Base-by-base conservation (phyloP, 352 stramenopile species). In the Globisporangium emineosum region DNA sequence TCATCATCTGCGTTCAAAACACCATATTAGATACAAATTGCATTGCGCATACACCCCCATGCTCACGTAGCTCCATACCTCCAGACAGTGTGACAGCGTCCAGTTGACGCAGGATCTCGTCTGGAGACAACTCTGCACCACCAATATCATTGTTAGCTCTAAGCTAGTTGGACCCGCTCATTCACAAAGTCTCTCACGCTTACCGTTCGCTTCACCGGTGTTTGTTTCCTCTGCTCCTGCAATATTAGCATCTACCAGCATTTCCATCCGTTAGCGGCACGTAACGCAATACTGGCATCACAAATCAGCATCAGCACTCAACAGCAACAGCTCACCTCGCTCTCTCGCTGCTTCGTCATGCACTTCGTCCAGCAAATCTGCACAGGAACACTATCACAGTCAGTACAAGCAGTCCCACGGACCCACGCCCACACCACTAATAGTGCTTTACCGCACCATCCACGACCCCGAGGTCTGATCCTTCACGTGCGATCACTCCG, bases 91-190 rank as follows among this genome's bases (percentile, higher is more conserved):
- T 57, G 21, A 76, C 61, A 2, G 64, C 66, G 35, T 82, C 69
- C 8, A 82, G 29, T 40, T 82, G 73, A 10, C 72, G 71, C 1
- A 84, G 57, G 37, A 82, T 68, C 23, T 73, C 65, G 9, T 82
- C 74, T 32, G 69, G 57, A 15, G 60, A 70, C 33, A 72, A 25
- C n/a, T 53, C 68, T 60, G 32, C 2, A 49, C 15, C n/a, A 25
- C 30, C 45, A 57, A 17, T 7, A 17, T 7, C 40, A 47, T 47
- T 47, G 17, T 23, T 47, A 47, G 6, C 23, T 15, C 10, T 21
- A 47, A 47, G 12, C 12, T 54, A 54, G 12, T 23, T n/a, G 9
- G 5, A 33, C 49, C 7, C 8, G 40, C 17, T 13, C 6, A 43
- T 19, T 43, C 35, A 19, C 13, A 43, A 12, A 43, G 15, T 47